These are phyloP conservation scores for Acer negundo DNA, from an alignment of 345 rosid species.

Conservation along the genomic window DNA sequence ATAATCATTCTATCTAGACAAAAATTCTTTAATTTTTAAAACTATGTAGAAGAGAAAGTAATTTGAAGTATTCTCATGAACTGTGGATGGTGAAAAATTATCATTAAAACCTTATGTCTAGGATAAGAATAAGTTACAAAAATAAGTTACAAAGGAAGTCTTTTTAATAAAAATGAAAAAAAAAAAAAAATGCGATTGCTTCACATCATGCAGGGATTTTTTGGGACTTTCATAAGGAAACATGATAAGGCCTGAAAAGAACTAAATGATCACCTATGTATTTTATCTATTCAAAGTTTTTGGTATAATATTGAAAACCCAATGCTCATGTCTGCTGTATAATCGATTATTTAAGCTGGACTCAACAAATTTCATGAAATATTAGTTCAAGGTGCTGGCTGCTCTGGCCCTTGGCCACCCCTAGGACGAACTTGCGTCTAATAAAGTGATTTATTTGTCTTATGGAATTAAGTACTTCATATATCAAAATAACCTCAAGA, in stretches of 20 bases:
- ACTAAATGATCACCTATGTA: not conserved
- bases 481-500: not conserved
- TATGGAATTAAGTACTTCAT: not conserved
- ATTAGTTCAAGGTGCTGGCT: not conserved
- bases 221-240: not conserved
- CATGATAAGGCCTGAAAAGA: not conserved
- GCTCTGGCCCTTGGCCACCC: too few species aligned
- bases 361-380: not conserved
- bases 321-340: not conserved
- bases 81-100: not conserved
- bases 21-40: constrained; percentile 5
- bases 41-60: not conserved
- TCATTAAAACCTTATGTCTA: not conserved
- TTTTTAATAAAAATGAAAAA: not conserved
- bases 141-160: constrained; percentile 1
- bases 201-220: not conserved
- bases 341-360: not conserved
- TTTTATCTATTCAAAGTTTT: not conserved
- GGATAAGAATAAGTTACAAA: constrained; percentile 7
- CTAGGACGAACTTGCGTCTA: not conserved
- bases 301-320: not conserved
- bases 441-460: not conserved
- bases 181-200: not conserved
- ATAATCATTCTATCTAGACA: constrained; percentile 13
- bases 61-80: not conserved